phyloP scores from a whole-genome alignment of 306 rosid genomes.

The Spatholobus suberectus region DNA sequence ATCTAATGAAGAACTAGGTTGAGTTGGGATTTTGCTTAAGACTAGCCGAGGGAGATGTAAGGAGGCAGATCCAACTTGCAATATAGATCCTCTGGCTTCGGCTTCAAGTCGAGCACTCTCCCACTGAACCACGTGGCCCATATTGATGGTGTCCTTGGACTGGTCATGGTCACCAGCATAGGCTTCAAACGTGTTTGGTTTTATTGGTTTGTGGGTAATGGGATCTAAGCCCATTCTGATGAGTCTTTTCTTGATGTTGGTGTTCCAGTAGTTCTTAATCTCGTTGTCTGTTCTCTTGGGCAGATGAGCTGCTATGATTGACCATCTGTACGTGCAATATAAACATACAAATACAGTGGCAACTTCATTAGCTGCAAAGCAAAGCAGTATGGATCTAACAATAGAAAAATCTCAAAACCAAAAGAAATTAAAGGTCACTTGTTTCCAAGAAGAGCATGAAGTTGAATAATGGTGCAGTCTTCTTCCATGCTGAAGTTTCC shows the following conservation, averaged over 20 bases:
- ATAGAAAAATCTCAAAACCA: no score
- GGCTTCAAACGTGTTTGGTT: not conserved
- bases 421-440: constrained; percentile 16
- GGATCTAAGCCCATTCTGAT: constrained; percentile 53
- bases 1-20: constrained; percentile 16
- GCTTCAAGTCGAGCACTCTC: constrained; percentile 53
- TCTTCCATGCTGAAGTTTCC: constrained; percentile 43
- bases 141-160: not conserved
- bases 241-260: constrained; percentile 49
- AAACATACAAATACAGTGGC: not conserved
- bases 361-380: no score
- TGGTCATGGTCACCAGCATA: not conserved
- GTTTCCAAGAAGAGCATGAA: constrained; percentile 52
- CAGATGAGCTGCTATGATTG: constrained; percentile 49
- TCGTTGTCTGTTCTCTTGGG: constrained; percentile 54
- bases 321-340: constrained; percentile 51
- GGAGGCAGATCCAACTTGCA: not conserved
- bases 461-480: constrained; percentile 41
- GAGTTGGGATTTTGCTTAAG: constrained; percentile 25
- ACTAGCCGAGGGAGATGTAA: not conserved
- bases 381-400: no score
- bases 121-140: constrained; percentile 54
- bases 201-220: constrained; percentile 42
- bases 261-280: constrained; percentile 56
- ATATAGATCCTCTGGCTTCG: constrained; percentile 47